phyloP scores from a whole-genome alignment of 352 stramenopile species.

The Globisporangium ultimum region DNA sequence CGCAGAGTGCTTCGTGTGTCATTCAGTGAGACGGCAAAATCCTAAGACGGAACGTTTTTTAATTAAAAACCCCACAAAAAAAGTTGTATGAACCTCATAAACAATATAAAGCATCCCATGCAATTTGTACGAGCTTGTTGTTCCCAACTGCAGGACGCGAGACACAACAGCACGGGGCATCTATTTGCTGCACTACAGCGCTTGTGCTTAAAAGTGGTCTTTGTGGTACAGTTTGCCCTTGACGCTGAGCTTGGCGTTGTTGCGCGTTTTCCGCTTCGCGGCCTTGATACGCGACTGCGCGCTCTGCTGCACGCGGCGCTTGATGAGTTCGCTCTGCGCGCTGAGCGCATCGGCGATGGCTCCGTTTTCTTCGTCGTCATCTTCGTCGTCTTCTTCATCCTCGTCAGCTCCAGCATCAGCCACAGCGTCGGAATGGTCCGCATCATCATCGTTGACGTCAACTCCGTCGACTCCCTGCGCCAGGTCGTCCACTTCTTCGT shows the following conservation, averaged over 20 bases:
- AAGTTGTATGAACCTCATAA: slow-evolving; percentile 28
- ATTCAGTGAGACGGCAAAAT: slow-evolving; percentile 54
- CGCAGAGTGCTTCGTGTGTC: slow-evolving; percentile 80
- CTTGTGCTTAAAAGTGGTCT: slow-evolving; percentile 58
- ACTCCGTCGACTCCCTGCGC: slow-evolving; percentile 34
- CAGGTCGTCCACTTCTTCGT: slow-evolving; percentile 31
- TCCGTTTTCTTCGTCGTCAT: slow-evolving; percentile 16
- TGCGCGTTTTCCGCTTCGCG: slow-evolving; percentile 62
- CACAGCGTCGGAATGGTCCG: background rate
- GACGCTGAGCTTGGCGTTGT: slow-evolving; percentile 81
- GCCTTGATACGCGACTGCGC: slow-evolving; percentile 54
- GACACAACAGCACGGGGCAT: background rate
- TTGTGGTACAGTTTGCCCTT: slow-evolving; percentile 86
- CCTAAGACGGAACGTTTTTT: slow-evolving; percentile 3
- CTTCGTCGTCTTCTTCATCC: slow-evolving; percentile 18
- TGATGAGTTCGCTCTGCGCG: slow-evolving; percentile 72
- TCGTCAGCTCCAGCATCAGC: slow-evolving; percentile 14
- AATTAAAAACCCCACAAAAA: slow-evolving; percentile 5
- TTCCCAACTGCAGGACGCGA: background rate
- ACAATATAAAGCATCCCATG: slow-evolving; percentile 25
- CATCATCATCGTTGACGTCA: slow-evolving; percentile 26
- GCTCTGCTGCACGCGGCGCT: slow-evolving; percentile 76
- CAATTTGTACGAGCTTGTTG: slow-evolving; percentile 11
- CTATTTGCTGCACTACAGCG: background rate
- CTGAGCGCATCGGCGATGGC: slow-evolving; percentile 31